Base-by-base conservation (phyloP, 2,329 filamentous ascomycete species). In the Beauveria rudraprayagi region DNA sequence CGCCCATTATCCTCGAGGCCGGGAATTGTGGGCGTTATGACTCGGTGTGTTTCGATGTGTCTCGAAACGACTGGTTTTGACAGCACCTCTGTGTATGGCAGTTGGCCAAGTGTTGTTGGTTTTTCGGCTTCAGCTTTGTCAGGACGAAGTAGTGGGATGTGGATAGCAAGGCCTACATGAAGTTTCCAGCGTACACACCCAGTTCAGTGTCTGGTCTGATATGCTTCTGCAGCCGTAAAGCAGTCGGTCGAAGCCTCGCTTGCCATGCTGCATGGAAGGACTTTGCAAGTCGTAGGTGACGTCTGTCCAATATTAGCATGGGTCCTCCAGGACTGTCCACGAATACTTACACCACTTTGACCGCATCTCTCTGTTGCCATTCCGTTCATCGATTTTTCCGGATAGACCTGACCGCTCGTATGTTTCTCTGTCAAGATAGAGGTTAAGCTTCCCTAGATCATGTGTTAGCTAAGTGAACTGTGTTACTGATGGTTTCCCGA, bases 351-450 rank as follows among this genome's bases (percentile, higher is more conserved):
- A 71, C 81, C 89, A 97, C 73, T 90, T 81, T 59, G 86, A 83
- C 69, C 89, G 91, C 52, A 83, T 69, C 1, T 80, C 80, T 22
- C 84, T 77, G 62, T 77, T 79, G 7, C 83, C 83, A 65, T 85
- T 86, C 48, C 76, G 73, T 2, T 82, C 83, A 61, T 84, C 76
- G 19, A 89, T 82, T 65, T 85, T 86, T 1, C 93, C 93, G 1
- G 86, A 83, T 0, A 99, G 78, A 0, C 94, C 94, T 52, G 88
- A 86, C 53, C 87, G 83, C 72, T 97, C 92, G 72, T 92, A 97
- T 0, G 84, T 86, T 59, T 92, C 86, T 66, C 88, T 91, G 65
- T 91, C 88, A 28, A 97, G 79, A 67, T 91, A 89, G 67, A 99
- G 80, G 4, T 81, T 84, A 40, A 99, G 78, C 0, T 83, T 75